Base-by-base conservation (phyloP, 768 basidiomycete genomes). In the Megacollybia marginata region DNA sequence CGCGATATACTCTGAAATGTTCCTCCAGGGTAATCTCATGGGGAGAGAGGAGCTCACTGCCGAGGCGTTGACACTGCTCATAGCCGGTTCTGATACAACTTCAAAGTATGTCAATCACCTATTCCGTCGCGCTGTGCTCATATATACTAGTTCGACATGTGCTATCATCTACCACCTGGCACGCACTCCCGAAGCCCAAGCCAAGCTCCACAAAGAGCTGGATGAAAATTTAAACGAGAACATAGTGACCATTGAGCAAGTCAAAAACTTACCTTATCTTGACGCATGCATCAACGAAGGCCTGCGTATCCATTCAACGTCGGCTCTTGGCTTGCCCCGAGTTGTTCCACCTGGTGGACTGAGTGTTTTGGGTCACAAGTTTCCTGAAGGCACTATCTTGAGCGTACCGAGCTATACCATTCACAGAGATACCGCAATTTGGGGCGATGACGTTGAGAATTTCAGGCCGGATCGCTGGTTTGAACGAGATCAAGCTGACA, bases 51-150 rank as follows among this genome's bases (percentile, higher is more conserved):
- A 95, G 61, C 67, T 96, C 49, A 95, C 91, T 1, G 92, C 92
- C 0, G 93, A 96, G 68, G 85, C 87, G 42, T 65, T 89, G 16
- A 92, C 91, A 1, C 79, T 92, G 44, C 74, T 93, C 15, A 92
- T 93, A 54, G 90, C 90, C 6, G 92, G 92, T 1, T 88, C 85
- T 4, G 92, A 96, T 59, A 96, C 92, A 1, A 95, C 93, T 0
- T 92, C 92, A 43, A 96, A 95, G 88, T 90, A 56, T 52, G 83
- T 60, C 13, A n/a, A 40, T 34, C 35, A 16, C 12, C 31, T 23
- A 20, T 40, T 33, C 23, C 32, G 31, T 23, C 20, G 9, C 18
- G 32, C 49, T 57, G 23, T 48, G 28, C 31, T 31, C 34, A 15
- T 48, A 28, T n/a, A 7, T 13, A 31, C 32, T 51, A 92, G 89